Evolutionary conservation across 1,284 basidiomycete species (phyloP), one percentile per base, ranked within the genome.

Genomic region (Cryptococcus jaspeensis): DNA sequence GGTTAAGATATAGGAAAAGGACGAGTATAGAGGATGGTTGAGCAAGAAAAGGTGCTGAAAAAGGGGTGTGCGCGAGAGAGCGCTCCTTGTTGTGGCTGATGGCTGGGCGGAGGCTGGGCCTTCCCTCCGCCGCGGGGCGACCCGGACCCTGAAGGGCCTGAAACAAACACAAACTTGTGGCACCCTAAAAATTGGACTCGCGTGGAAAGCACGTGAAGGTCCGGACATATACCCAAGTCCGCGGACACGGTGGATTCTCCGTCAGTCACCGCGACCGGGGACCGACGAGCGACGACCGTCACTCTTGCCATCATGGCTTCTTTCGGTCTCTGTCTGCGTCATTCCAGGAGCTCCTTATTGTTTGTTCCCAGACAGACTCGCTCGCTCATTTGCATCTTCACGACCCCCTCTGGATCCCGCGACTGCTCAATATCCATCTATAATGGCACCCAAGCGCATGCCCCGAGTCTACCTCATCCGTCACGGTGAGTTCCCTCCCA

Each of bases 401-500:
- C 48, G 18, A 7, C 28, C 5, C 25, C 41, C 15, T 15, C 25
- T 28, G 35, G 15, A 25, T 16, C 9, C n/a, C 4, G 9, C 40
- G 18, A 15, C 50, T 18, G 8, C 22, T 3, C 7, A 35, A 5
- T 18, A 46, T n/a, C 18, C 25, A 23, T n/a, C 8, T 23, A 46
- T 15, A 37, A 44, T n/a, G 37, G 25, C 58, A 43, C 12, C 22
- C 38, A 38, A 16, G 23, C 77, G 78, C 49, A 77, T 79, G 76
- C 77, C 77, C 18, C 62, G 77, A 60, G 78, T 79, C 16, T 78
- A 78, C 60, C 69, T 78, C 44, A 71, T 78, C 58, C 73, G 77
- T 51, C 73, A 74, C 58, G 73, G 70, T 71, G 23, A 49, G 70
- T 42, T 16, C 38, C 20, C 39, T 52, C 13, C 15, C 32, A 20